Conservation (phyloP, 2,329 filamentous ascomycete species). For the Pseudonectria buxi region DNA sequence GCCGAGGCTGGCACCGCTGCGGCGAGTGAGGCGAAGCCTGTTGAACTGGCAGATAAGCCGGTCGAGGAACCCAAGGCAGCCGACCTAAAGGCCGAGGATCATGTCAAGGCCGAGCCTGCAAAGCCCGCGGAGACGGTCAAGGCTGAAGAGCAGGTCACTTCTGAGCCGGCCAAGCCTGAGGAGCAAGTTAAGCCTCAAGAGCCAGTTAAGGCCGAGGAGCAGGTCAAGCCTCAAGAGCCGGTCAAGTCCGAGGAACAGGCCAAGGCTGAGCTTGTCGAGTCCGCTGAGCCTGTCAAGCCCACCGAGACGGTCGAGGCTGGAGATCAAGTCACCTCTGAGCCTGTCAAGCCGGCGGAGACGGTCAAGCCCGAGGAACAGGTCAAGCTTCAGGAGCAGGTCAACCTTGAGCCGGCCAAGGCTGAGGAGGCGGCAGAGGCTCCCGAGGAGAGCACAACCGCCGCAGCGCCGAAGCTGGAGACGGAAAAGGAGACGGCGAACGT, state of each 20-base stretch:
- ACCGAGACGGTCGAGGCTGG: background rate
- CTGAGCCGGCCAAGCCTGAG: constrained; percentile 3
- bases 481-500: background rate
- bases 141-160: constrained; percentile 1
- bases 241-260: background rate
- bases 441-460: background rate
- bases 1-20: constrained; percentile 9
- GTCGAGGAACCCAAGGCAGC: constrained; percentile 4
- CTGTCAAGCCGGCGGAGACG: constrained; percentile 2
- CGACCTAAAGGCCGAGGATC: constrained; percentile 5
- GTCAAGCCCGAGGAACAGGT: constrained; percentile 2
- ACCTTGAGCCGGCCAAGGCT: constrained; percentile 2
- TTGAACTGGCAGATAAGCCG: constrained; percentile 10
- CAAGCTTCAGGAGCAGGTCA: background rate
- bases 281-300: constrained; percentile 3
- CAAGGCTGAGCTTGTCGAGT: constrained; percentile 2
- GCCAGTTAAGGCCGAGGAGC: constrained; percentile 1
- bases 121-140: constrained; percentile 2
- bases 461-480: background rate
- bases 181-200: constrained; percentile 1
- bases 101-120: constrained; percentile 3
- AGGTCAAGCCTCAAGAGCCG: constrained; percentile 1
- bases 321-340: background rate
- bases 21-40: constrained; percentile 11
- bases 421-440: constrained; percentile 11